Base-by-base conservation (phyloP, 495 filamentous ascomycete genomes). In the Neurospora intermedia region DNA sequence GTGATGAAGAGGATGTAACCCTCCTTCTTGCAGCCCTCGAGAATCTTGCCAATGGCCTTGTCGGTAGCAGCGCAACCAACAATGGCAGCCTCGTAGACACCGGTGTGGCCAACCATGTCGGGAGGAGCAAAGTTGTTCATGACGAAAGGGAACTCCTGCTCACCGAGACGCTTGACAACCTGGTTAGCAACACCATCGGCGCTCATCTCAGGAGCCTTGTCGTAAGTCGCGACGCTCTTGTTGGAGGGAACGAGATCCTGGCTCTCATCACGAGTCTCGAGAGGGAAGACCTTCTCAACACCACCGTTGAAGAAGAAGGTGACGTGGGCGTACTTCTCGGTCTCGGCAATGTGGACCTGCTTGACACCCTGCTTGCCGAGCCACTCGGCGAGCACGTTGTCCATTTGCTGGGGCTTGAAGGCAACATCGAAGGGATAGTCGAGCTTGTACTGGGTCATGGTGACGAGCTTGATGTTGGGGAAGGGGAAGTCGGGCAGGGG, bases 41-140 rank as follows among this genome's bases (percentile, higher is more conserved):
- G 94, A 76, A 99, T 92, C 80, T 91, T 88, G 75, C 94, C 94
- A 77, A 99, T 98, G 42, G 93, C 96, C 84, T 91, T 90, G 79
- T 99, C 96, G 45, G 96, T 98, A 74, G 93, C 91, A 72, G 88
- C 85, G 77, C 91, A 90, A 77, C 91, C 96, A 78, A 94, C 76
- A 74, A 98, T 93, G 71, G 96, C 96, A n/a, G 96, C 96, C 79
- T 97, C 88, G 81, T 97, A 98, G 74, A 97, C 94, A 78, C 96
- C 96, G 11, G 96, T 99, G 85, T 99, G 96, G 77, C 96, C 96
- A 74, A 99, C 96, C 96, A 99, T 99, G 84, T 99, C 96, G 15
- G 96, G 96, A 27, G 96, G 95, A 41, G 96, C 96, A 81, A 99
- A 98, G 88, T 99, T 99, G 90, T 98, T 98, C 96, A 99, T 99